Base-by-base conservation (phyloP, 75 land plant species). In the Pinus tabuliformis region DNA sequence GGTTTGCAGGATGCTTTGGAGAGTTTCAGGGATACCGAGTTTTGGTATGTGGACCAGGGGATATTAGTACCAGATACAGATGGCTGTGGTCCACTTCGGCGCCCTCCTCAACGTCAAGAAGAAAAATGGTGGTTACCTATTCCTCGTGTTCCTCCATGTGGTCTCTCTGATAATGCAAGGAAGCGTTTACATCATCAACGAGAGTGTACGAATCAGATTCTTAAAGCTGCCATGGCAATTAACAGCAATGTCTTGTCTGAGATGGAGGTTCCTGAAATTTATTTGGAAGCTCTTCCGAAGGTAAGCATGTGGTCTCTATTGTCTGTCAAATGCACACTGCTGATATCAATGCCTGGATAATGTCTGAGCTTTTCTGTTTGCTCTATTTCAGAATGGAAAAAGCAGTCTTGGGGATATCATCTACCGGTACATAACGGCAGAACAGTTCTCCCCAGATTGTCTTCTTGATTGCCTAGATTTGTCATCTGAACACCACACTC, bases 71-170 rank as follows among this genome's bases (percentile, higher is more conserved):
- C 83, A 56, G 82, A 82, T 45, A 16, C 70, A 20, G 79, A 80
- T 37, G 76, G 80, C 26, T 81, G 62, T 65, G 57, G 80, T 39
- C 73, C 85, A 17, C 82, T 83, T 58, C 37, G 83, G 15, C 84
- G 63, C 63, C 49, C 78, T 17, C 77, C 86, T 45, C 86, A 79
- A 70, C 81, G 90, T 1, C 87, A 91, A 62, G 93, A 89, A 39
- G 95, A 94, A 45, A 94, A 94, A 72, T 94, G 97, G 97, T 94
- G 97, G 97, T 80, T 94, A 6, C 97, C 97, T 8, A 80, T 86
- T 4, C 95, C 92, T 37, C 75, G 86, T 22, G 94, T 94, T 42
- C 97, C 97, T 70, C 76, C 81, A 62, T 73, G 83, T 42, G 94
- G 97, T 12, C 89, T 91, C 12, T 81, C 49, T 49, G 89, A 89